Conservation (phyloP, 202 grass and related monocot species). For the Sporobolus alterniflorus region DNA sequence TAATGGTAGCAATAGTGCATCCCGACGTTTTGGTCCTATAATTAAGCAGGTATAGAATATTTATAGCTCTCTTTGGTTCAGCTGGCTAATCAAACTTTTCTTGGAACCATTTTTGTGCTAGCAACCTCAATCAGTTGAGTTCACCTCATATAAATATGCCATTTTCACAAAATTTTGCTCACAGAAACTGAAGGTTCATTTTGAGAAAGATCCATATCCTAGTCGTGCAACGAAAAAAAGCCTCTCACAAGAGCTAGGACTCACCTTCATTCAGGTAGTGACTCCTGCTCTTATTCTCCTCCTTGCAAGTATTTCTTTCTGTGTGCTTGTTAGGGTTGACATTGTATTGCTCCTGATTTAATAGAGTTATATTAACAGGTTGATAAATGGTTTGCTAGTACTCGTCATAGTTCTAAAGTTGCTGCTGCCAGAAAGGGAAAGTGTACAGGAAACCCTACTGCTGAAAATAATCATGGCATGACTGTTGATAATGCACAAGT, state of each 20-base stretch:
- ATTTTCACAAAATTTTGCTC: slow-evolving; percentile 30
- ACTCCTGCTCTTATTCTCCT: slow-evolving; percentile 2
- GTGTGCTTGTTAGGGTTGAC: slow-evolving; percentile 16
- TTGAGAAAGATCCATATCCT: slow-evolving; percentile 81
- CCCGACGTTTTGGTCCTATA: slow-evolving; percentile 49
- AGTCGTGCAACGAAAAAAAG: slow-evolving; percentile 72
- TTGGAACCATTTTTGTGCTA: not conserved
- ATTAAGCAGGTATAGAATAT: slow-evolving; percentile 54
- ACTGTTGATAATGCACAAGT: slow-evolving; percentile 8
- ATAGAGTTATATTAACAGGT: slow-evolving; percentile 58
- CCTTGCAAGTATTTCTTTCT: slow-evolving; percentile 14
- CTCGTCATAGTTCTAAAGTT: slow-evolving; percentile 56
- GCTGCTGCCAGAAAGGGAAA: slow-evolving; percentile 48
- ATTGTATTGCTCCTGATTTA: slow-evolving; percentile 35
- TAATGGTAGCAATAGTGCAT: slow-evolving; percentile 39
- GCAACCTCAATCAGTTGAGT: slow-evolving; percentile 15
- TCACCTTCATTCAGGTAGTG: slow-evolving; percentile 73
- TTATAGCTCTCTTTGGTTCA: slow-evolving; percentile 10
- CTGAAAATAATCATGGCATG: slow-evolving; percentile 33
- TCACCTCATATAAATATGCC: not conserved
- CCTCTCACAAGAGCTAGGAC: slow-evolving; percentile 67
- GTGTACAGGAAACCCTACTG: slow-evolving; percentile 17
- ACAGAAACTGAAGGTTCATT: slow-evolving; percentile 72
- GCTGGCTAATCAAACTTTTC: not conserved
- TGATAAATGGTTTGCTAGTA: slow-evolving; percentile 78